phyloP scores from a whole-genome alignment of 192 early-diverging fungal species.

The Coemansia sp. region DNA sequence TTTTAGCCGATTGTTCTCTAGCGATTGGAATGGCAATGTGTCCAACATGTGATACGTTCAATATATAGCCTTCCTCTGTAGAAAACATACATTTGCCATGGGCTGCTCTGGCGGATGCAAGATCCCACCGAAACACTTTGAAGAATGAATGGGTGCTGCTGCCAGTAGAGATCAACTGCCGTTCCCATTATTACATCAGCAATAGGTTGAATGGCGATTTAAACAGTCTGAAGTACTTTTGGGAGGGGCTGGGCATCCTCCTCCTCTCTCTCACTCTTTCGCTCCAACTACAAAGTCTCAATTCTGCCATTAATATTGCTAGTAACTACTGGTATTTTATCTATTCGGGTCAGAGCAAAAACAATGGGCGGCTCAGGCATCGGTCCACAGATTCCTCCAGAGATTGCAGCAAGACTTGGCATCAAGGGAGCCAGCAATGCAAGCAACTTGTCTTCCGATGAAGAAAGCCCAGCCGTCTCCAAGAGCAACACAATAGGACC shows the following conservation, averaged over 20 bases:
- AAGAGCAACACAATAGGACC: constrained; percentile 24
- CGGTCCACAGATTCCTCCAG: constrained; percentile 49
- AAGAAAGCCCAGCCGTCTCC: constrained; percentile 1
- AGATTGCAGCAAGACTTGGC: constrained; percentile 40
- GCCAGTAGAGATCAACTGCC: too few relatives aligned
- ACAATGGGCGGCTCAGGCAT: constrained; percentile 20
- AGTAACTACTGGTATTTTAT: background rate
- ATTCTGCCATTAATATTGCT: background rate
- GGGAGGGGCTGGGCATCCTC: too few relatives aligned
- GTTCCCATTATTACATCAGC: too few relatives aligned
- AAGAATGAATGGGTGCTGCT: too few relatives aligned
- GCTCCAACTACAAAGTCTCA: too few relatives aligned
- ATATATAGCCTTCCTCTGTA: too few relatives aligned
- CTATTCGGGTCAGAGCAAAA: background rate
- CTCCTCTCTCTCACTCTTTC: too few relatives aligned
- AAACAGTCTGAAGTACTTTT: too few relatives aligned
- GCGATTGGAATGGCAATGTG: background rate
- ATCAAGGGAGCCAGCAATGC: constrained; percentile 8
- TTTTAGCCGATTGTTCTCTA: background rate
- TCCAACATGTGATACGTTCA: background rate
- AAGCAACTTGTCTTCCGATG: background rate
- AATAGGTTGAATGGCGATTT: too few relatives aligned
- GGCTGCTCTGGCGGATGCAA: too few relatives aligned
- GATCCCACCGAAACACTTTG: too few relatives aligned
- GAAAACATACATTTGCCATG: too few relatives aligned